Base-by-base conservation (phyloP, 2,329 filamentous ascomycete genomes). In the Talaromyces sp. region DNA sequence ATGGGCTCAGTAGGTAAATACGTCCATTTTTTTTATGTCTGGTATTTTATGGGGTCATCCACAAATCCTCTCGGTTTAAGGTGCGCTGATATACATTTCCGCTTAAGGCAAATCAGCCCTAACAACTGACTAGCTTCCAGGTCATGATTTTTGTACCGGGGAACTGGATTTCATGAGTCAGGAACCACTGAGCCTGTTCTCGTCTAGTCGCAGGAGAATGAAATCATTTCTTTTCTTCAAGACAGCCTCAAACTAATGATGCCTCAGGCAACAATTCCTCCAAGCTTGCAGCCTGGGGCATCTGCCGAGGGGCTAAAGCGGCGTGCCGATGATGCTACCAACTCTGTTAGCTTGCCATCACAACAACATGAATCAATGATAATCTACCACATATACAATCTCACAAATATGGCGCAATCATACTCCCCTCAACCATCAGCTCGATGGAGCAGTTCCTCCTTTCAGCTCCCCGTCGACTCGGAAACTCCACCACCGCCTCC, bases 401-500 rank as follows among this genome's bases (percentile, higher is more conserved):
- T 8, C 37, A 12, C 40, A 46, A 44, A 16, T 28, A 63, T 63
- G 62, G 52, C 62, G 21, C 62, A 63, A 31, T 57, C 71, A 14
- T 70, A 70, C 46, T 68, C 70, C 2, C 63, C 68, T 3, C 69
- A 68, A 18, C 65, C 69, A 2, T 66, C 67, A 7, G 70, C 70
- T 33, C 69, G 71, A 46, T 69, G 18, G 63, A 66, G 18, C 42
- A 56, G 37, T n/a, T 60, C 59, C 18, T 58, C 63, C 14, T 61
- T 66, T 11, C 66, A 40, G 21, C 67, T 63, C 54, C 37, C 58
- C 5, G 76, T 81, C 64, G 81, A 83, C 63, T 75, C 82, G 5
- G 80, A 83, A 48, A 81, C 82, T 12, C 88, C 89, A 28, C 89
- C 89, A 0, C 83, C 87, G 8, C 88, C 87, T 16, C 89, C 89